Conservation (phyloP, 192 early-diverging fungal species). For the Coemansia sp. region DNA sequence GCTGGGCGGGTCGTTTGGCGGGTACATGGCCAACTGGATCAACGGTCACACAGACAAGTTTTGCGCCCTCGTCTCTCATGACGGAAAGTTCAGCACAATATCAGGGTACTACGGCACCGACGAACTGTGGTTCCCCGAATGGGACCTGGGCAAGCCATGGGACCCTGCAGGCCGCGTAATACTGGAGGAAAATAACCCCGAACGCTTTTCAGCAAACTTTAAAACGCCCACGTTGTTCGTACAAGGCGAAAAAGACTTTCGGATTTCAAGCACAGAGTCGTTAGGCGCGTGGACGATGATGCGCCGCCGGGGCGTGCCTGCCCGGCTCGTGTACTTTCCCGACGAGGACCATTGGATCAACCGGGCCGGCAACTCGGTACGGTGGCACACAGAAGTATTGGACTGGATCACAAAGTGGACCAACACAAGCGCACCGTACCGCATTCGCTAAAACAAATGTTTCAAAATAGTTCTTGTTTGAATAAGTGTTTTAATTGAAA, state of each 20-base stretch:
- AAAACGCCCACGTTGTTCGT: conserved; percentile 78
- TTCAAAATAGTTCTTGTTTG: too few species aligned
- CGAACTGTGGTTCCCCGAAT: conserved; percentile 79
- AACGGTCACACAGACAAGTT: conserved; percentile 76
- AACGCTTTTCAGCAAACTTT: conserved; percentile 65
- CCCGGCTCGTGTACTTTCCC: conserved; percentile 72
- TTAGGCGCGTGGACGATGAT: conserved; percentile 72
- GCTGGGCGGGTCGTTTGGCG: conserved; percentile 78
- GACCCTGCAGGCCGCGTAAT: conserved; percentile 50
- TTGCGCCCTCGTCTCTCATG: conserved; percentile 67
- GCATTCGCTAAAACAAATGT: conserved; percentile 14
- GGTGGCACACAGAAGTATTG: conserved; percentile 71
- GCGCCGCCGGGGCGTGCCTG: conserved; percentile 68
- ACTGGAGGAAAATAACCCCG: conserved; percentile 64
- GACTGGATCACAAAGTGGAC: conserved; percentile 57
- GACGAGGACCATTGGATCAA: conserved; percentile 75
- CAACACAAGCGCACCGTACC: conserved; percentile 35
- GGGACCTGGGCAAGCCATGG: conserved; percentile 71
- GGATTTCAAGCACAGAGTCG: conserved; percentile 67
- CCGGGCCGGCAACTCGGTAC: conserved; percentile 70
- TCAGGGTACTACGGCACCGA: conserved; percentile 71
- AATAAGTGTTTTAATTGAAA: neutral
- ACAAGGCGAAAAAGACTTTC: conserved; percentile 70
- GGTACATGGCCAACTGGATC: conserved; percentile 85
- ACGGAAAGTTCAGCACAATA: conserved; percentile 69